phyloP scores from a whole-genome alignment of 1,284 basidiomycete species.

The Athelia sp. region DNA sequence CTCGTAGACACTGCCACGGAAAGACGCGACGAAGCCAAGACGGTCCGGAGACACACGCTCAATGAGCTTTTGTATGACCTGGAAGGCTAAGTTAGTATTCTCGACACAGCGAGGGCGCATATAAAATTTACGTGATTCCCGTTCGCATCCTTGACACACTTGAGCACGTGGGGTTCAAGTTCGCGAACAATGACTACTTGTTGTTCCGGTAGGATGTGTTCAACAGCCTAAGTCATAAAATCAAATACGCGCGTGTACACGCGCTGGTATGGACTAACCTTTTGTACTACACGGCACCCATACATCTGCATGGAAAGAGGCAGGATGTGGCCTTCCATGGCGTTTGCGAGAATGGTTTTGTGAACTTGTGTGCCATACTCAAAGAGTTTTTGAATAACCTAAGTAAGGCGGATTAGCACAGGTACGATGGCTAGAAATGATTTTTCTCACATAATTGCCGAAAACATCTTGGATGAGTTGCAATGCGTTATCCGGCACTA shows the following conservation, averaged over 20 bases:
- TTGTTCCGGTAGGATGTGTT: slow-evolving; percentile 75
- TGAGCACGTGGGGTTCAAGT: slow-evolving; percentile 77
- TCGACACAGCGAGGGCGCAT: no score
- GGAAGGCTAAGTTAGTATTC: no score
- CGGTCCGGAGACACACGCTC: slow-evolving; percentile 75
- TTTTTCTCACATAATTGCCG: slow-evolving; percentile 87
- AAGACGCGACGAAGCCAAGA: slow-evolving; percentile 74
- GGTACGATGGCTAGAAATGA: slow-evolving; percentile 2
- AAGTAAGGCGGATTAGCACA: slow-evolving; percentile 6
- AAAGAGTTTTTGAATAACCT: slow-evolving; percentile 95
- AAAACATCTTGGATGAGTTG: slow-evolving; percentile 92
- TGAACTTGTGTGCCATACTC: slow-evolving; percentile 83
- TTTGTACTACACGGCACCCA: slow-evolving; percentile 90
- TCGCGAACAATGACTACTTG: slow-evolving; percentile 75
- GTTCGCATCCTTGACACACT: slow-evolving; percentile 90
- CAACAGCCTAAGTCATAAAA: slow-evolving; percentile 61
- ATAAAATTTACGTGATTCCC: slow-evolving; percentile 94
- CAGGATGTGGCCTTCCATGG: slow-evolving; percentile 81
- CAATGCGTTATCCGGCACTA: slow-evolving; percentile 72
- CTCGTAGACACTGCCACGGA: slow-evolving; percentile 80
- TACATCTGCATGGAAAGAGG: slow-evolving; percentile 90
- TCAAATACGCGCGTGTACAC: no score
- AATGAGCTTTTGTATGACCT: slow-evolving; percentile 83
- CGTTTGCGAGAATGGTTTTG: slow-evolving; percentile 64
- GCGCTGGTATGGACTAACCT: slow-evolving; percentile 38